phyloP scores from a whole-genome alignment of 2,329 filamentous ascomycete genomes.

The Epichloe sibirici region DNA sequence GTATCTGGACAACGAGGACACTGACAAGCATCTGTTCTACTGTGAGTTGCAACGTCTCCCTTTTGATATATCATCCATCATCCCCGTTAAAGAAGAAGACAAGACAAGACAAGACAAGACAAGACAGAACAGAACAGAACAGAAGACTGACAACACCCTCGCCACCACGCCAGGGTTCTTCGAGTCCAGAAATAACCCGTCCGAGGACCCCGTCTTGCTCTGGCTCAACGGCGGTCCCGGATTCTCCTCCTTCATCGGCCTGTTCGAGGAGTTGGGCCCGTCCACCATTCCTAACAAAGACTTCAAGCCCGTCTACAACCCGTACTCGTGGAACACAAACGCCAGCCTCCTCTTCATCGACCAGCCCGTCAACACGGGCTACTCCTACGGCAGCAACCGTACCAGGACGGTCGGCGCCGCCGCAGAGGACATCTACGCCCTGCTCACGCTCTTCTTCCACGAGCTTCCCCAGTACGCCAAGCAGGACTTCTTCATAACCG shows the following conservation, averaged over 20 bases:
- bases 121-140: neutral
- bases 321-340: conserved; percentile 50
- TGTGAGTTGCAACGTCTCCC: conserved; percentile 45
- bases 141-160: neutral
- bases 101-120: neutral
- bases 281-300: conserved; percentile 45
- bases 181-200: conserved; percentile 27
- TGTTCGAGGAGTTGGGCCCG: conserved; percentile 65
- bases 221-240: conserved; percentile 34
- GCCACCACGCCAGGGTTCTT: conserved; percentile 39
- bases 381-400: conserved; percentile 47
- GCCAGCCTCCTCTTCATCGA: conserved; percentile 61
- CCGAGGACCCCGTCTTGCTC: conserved; percentile 35
- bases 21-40: conserved; percentile 97
- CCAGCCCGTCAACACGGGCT: conserved; percentile 35
- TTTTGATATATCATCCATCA: neutral
- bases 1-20: conserved; percentile 89
- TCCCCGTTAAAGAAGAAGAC: neutral
- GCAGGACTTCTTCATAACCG: conserved; percentile 95
- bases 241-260: conserved; percentile 21
- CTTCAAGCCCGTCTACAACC: conserved; percentile 32
- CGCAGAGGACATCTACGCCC: conserved; percentile 92
- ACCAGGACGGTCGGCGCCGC: conserved; percentile 90
- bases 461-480: conserved; percentile 90
- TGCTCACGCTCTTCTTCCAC: conserved; percentile 95